phyloP scores from a whole-genome alignment of 495 filamentous ascomycete species.

The Annulohypoxylon moriforme region DNA sequence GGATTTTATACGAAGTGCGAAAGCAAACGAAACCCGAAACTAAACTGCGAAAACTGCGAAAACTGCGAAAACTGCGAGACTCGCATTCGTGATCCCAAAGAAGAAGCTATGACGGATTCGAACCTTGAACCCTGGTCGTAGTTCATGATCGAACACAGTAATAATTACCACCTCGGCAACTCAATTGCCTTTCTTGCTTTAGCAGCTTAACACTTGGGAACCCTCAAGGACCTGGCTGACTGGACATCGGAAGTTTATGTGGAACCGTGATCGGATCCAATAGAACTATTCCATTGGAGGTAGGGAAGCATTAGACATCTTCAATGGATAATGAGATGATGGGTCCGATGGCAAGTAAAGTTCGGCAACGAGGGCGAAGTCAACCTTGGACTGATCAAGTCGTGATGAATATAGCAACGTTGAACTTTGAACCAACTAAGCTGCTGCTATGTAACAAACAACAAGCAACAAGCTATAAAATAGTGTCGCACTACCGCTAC shows the following conservation, averaged over 20 bases:
- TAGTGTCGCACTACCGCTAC: too few relatives aligned
- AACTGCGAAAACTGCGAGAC: neutral
- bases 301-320: neutral
- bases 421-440: too few relatives aligned
- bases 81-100: constrained; percentile 15
- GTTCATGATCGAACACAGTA: constrained; percentile 22
- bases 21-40: too few relatives aligned
- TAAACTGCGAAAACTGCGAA: too few relatives aligned
- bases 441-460: too few relatives aligned
- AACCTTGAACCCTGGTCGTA: constrained; percentile 5
- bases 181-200: neutral
- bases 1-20: neutral
- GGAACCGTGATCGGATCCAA: constrained; percentile 1
- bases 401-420: too few relatives aligned
- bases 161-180: neutral
- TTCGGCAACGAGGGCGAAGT: too few relatives aligned
- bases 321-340: neutral
- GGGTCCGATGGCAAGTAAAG: too few relatives aligned
- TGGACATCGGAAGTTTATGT: neutral
- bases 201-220: neutral
- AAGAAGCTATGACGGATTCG: constrained; percentile 12
- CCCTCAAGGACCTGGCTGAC: neutral
- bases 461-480: too few relatives aligned
- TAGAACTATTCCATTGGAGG: neutral
- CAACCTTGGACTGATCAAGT: too few relatives aligned